phyloP scores from a whole-genome alignment of 768 basidiomycete species.

The Hemileccinum rubropunctum region DNA sequence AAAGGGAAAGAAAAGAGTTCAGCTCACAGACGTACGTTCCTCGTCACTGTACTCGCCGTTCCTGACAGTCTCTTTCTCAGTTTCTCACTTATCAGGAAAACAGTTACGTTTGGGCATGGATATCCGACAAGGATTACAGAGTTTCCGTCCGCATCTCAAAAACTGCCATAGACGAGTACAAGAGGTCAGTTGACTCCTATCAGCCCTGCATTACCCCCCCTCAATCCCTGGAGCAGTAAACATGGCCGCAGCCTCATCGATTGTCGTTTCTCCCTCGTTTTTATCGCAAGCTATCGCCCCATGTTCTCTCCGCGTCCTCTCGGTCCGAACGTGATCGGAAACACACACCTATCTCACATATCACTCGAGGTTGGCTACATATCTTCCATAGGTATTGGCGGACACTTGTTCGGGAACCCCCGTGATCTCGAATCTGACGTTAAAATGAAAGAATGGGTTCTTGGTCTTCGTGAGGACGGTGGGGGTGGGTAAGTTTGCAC shows the following conservation, averaged over 20 bases:
- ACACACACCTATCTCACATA: constrained; percentile 43
- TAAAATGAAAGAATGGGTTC: constrained; percentile 49
- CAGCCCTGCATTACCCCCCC: not conserved
- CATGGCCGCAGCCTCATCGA: constrained; percentile 41
- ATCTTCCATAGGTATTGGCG: constrained; percentile 40
- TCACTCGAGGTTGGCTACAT: constrained; percentile 54
- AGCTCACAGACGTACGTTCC: constrained; percentile 51
- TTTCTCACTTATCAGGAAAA: constrained; percentile 51
- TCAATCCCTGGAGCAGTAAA: constrained; percentile 16
- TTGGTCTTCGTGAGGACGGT: constrained; percentile 53
- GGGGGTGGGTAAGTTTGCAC: constrained; percentile 54
- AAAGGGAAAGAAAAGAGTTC: constrained; percentile 49
- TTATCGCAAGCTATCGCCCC: constrained; percentile 48
- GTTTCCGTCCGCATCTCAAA: constrained; percentile 56
- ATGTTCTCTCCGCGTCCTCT: constrained; percentile 54
- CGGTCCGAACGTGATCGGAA: constrained; percentile 30
- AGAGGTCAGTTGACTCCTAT: constrained; percentile 30
- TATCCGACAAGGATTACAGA: constrained; percentile 54
- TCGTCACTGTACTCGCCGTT: not conserved
- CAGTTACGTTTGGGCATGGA: constrained; percentile 57
- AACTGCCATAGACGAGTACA: constrained; percentile 47
- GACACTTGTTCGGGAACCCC: constrained; percentile 49
- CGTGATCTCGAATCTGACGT: constrained; percentile 40
- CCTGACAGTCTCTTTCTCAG: constrained; percentile 32
- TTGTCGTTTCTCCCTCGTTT: constrained; percentile 44